Conservation (phyloP, 768 basidiomycete genomes). For the Rubroboletus pulcherrimus region DNA sequence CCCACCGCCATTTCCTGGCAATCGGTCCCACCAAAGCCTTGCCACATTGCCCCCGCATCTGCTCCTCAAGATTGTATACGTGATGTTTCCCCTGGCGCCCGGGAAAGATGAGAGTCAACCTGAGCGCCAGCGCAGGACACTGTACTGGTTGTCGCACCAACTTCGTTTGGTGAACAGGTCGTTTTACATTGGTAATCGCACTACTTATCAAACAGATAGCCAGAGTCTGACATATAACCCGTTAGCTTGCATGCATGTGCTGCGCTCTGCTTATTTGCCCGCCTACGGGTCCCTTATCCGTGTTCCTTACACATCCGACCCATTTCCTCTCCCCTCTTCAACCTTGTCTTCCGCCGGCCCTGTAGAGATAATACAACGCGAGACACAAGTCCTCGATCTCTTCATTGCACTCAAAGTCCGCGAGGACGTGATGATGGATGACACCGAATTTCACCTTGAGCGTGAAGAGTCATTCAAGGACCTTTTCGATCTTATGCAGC, state of each 20-base stretch:
- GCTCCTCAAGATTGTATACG: constrained; percentile 65
- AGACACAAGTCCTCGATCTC: constrained; percentile 69
- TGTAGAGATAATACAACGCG: constrained; percentile 57
- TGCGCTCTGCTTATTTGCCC: constrained; percentile 71
- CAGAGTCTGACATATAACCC: constrained; percentile 1
- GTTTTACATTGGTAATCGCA: constrained; percentile 56
- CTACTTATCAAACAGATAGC: neutral
- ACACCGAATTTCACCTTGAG: constrained; percentile 70
- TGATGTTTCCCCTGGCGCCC: constrained; percentile 52
- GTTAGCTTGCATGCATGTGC: constrained; percentile 74
- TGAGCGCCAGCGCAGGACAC: constrained; percentile 58
- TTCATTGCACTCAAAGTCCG: constrained; percentile 79
- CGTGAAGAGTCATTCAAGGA: constrained; percentile 75
- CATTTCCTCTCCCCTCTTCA: constrained; percentile 55
- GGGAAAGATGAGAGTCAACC: constrained; percentile 38
- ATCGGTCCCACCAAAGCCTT: constrained; percentile 17
- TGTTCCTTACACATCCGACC: constrained; percentile 70
- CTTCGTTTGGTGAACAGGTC: constrained; percentile 64
- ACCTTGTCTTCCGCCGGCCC: constrained; percentile 23
- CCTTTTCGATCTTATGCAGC: constrained; percentile 74
- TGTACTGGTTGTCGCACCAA: constrained; percentile 65
- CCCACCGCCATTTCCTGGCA: constrained; percentile 36
- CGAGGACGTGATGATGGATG: constrained; percentile 76
- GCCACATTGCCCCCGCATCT: constrained; percentile 54
- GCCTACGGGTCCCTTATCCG: constrained; percentile 61